Base-by-base conservation (phyloP, 495 filamentous ascomycete species). In the Peziza echinospora region DNA sequence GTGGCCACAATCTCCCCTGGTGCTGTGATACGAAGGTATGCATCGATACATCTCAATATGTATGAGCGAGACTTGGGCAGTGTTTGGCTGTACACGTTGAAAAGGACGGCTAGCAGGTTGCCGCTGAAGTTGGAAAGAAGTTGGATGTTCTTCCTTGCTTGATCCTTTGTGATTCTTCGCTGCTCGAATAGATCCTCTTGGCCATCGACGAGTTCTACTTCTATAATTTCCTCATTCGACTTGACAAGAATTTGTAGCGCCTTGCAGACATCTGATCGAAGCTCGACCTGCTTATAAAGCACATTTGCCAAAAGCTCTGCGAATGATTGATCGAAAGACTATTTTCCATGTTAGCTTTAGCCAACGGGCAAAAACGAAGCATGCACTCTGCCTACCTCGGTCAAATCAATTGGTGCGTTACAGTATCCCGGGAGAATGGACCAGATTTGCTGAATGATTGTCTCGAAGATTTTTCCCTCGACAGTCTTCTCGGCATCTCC, bases 51-150 rank as follows among this genome's bases (percentile, higher is more conserved):
- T 56, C 83, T 76, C 21, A 97, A 67, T 44, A 97, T 86, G 26
- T 77, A 80, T 1, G 85, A 84, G 50, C 89, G 70, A 58, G 83
- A 84, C 58, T 94, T 84, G 1, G 91, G 89, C 19, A 96, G 67
- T 1, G 91, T 96, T 58, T 91, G 77, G 57, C 80, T 91, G 65
- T 96, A 97, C 22, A 96, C 87, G 58, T 97, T 97, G 69, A 96
- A 96, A 34, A 97, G 68, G 2, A 96, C 89, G 2, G 89, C 84
- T 23, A 97, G 71, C 53, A 96, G 59, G 51, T 97, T 94, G 43
- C 80, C 76, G 6, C 87, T 71, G 60, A 91, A 85, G 3, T 60
- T 58, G 4, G 80, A 73, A 8, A 97, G 68, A 60, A 92, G 78
- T 21, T 72, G 66, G 30, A 96, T 62, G 57, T 93, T 92, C 61